Evolutionary conservation across 495 filamentous ascomycete genomes (phyloP), one percentile per base, ranked within the genome.

Genomic region (Trichocladium uniseriatum): DNA sequence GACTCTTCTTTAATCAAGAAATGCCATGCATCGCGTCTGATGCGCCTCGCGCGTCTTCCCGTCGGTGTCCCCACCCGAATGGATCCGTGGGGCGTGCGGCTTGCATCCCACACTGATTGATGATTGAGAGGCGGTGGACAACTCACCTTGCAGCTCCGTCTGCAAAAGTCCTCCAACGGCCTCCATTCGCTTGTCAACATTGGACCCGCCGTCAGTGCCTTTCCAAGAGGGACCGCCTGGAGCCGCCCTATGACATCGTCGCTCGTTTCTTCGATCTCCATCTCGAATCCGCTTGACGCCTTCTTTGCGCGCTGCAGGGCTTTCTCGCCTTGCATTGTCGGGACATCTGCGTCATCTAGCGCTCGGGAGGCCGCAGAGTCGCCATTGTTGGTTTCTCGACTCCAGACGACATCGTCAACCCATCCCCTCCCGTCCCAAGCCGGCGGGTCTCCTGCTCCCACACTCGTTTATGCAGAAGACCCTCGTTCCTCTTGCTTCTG

Each of bases 131-230:
- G 55, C 52, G 59, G 59, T 65, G 69, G 64, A 70, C 69, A 72
- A 72, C 68, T 71, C 68, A 72, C 66, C 68, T 65, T 69, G 69
- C 69, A 72, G 60, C 46, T 56, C 55, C 54, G 58, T 55, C 60
- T 63, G 66, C 66, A 65, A 67, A 64, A 41, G 32, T 41, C 63
- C 59, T 68, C 59, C 53, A 64, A 65, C 66, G 58, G 56, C 59
- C 63, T 62, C 53, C 58, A n/a, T n/a, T n/a, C n/a, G n/a, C n/a
- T n/a, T n/a, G n/a, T n/a, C n/a, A n/a, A n/a, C n/a, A n/a, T n/a
- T n/a, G n/a, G n/a, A n/a, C n/a, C n/a, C n/a, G n/a, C n/a, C n/a
- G n/a, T n/a, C n/a, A n/a, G n/a, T n/a, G n/a, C n/a, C n/a, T n/a
- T n/a, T n/a, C n/a, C n/a, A n/a, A n/a, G n/a, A n/a, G n/a, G n/a